phyloP scores from a whole-genome alignment of 768 basidiomycete species.

The Lyophyllum atratum region DNA sequence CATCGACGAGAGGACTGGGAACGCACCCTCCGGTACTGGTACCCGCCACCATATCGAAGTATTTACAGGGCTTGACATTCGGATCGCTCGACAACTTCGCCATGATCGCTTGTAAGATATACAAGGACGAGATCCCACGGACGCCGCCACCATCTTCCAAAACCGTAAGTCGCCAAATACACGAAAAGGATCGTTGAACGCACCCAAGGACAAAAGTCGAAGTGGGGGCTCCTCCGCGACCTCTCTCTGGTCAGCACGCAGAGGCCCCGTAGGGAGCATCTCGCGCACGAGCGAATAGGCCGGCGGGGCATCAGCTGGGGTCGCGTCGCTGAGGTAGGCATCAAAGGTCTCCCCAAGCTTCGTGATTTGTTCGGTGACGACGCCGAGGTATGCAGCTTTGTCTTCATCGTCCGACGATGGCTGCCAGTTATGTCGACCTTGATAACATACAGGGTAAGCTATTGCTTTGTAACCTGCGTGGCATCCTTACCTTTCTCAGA shows the following conservation, averaged over 20 bases:
- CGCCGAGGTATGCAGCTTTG: constrained; percentile 8
- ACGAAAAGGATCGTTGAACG: background rate
- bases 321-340: constrained; percentile 21
- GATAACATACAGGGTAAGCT: background rate
- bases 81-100: constrained; percentile 21
- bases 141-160: constrained; percentile 36
- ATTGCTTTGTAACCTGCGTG: background rate
- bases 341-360: constrained; percentile 20
- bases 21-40: constrained; percentile 36
- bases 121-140: constrained; percentile 32
- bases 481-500: constrained; percentile 21
- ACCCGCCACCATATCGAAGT: constrained; percentile 38
- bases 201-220: constrained; percentile 30
- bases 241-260: constrained; percentile 25
- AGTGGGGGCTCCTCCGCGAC: constrained; percentile 23
- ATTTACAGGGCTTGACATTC: constrained; percentile 28
- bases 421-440: background rate
- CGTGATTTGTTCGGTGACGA: constrained; percentile 11
- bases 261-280: constrained; percentile 22
- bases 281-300: constrained; percentile 26
- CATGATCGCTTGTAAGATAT: constrained; percentile 33
- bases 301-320: constrained; percentile 16
- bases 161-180: background rate
- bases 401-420: constrained; percentile 8
- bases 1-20: background rate